Percentiles rank a stretch among this genome's conserved stretches.
These are phyloP conservation scores for Apiospora aurea DNA, from an alignment of 2,329 filamentous ascomycete species.

Conservation along the genomic window DNA sequence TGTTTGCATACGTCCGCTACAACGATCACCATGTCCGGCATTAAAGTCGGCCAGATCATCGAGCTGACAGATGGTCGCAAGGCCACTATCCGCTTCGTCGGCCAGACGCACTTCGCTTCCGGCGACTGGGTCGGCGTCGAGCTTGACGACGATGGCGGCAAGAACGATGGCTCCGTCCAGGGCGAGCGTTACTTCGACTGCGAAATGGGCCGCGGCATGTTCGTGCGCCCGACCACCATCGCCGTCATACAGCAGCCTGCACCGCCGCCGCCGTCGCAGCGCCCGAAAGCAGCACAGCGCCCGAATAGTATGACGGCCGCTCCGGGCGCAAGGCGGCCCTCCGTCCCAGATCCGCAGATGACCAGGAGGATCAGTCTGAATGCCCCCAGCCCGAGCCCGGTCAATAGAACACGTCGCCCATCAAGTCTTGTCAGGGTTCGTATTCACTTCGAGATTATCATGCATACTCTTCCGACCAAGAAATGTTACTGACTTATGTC, in stretches of 20 bases:
- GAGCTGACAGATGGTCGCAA: slow-evolving; percentile 79
- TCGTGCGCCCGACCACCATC: slow-evolving; percentile 77
- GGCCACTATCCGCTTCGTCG: slow-evolving; percentile 82
- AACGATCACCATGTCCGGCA: slow-evolving; percentile 59
- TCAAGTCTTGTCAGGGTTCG: slow-evolving; percentile 65
- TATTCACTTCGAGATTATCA: slow-evolving; percentile 29
- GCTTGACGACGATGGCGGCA: slow-evolving; percentile 80
- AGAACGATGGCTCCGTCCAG: slow-evolving; percentile 93
- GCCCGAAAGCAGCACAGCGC: slow-evolving; percentile 39
- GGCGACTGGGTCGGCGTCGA: slow-evolving; percentile 93
- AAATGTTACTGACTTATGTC: neutral
- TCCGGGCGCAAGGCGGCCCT: slow-evolving; percentile 50
- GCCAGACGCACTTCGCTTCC: slow-evolving; percentile 77
- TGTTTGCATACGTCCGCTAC: slow-evolving; percentile 9
- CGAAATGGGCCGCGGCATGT: slow-evolving; percentile 78
- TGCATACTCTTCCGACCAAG: slow-evolving; percentile 32
- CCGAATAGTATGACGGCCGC: slow-evolving; percentile 23
- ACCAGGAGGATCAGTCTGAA: slow-evolving; percentile 73
- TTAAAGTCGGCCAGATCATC: slow-evolving; percentile 75
- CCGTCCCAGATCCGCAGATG: slow-evolving; percentile 60
- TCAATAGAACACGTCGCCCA: slow-evolving; percentile 61
- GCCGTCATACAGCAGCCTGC: slow-evolving; percentile 58
- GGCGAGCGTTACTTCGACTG: slow-evolving; percentile 91
- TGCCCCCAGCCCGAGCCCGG: slow-evolving; percentile 76
- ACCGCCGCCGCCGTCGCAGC: slow-evolving; percentile 42